Evolutionary conservation across 129 eudicot species (phyloP).

Genomic region (Escallonia rubra): DNA sequence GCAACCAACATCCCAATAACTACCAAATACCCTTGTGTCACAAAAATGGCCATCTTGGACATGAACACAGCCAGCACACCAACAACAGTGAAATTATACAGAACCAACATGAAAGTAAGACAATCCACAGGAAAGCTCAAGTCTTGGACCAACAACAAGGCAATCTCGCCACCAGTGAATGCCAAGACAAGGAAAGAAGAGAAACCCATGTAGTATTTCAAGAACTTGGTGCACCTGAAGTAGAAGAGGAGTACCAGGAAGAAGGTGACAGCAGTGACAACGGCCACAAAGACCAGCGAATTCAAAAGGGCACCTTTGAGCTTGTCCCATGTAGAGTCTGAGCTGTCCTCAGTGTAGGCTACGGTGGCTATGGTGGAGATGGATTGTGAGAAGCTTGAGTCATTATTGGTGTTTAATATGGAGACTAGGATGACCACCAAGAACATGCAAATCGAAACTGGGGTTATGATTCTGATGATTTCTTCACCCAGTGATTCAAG

Average conservation of each 20-base stretch:
- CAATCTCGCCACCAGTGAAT: conserved; percentile 87
- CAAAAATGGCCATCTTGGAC: conserved; percentile 69
- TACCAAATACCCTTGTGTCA: conserved; percentile 85
- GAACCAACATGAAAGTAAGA: conserved; percentile 41
- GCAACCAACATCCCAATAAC: conserved; percentile 91
- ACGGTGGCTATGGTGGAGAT: conserved; percentile 66
- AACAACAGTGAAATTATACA: conserved; percentile 79
- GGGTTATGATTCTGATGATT: conserved; percentile 82
- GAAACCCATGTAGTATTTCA: conserved; percentile 96
- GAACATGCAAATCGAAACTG: conserved; percentile 91
- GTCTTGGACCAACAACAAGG: conserved; percentile 49
- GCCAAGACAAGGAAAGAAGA: conserved; percentile 83
- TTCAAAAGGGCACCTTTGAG: conserved; percentile 91
- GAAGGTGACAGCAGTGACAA: conserved; percentile 78
- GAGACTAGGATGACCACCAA: conserved; percentile 75
- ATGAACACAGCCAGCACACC: conserved; percentile 87
- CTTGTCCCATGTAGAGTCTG: conserved; percentile 89
- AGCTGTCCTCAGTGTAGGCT: conserved; percentile 66
- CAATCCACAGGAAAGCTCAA: conserved; percentile 50
- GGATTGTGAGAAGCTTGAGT: conserved; percentile 22
- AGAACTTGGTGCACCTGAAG: conserved; percentile 77
- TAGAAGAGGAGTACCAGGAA: conserved; percentile 79
- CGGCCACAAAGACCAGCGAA: conserved; percentile 80
- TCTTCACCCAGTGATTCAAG: conserved; percentile 84
- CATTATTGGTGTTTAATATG: conserved; percentile 28